Base-by-base conservation (phyloP, 371 early-diverging fungal species). In the Actinomucor elegans region DNA sequence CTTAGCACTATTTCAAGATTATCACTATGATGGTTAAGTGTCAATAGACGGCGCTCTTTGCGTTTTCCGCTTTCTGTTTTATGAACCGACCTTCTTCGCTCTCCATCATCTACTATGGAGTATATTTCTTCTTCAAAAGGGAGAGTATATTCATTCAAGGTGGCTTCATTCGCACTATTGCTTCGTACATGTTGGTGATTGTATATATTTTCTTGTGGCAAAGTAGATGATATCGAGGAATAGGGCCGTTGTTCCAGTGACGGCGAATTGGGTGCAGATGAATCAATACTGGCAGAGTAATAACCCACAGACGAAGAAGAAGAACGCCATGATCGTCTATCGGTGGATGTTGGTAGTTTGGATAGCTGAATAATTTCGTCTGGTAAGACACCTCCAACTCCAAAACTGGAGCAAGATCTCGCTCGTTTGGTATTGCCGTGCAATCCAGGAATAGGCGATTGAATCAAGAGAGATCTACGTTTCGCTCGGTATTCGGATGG, bases 401-500 rank as follows among this genome's bases (percentile, higher is more conserved):
- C 51, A 35, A 52, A 33, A 1, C 23, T 38, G 9, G 65, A 57
- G 21, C 27, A 49, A 27, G 55, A 32, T 27, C 47, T 55, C 8
- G 37, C 42, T 41, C 46, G 28, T 37, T 45, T 60, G 35, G 21
- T 43, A 31, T 35, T 33, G 23, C n/a, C 51, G 44, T 23, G 29
- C 17, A 23, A 9, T 12, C 11, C 6, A 15, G 59, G n/a, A 21
- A 41, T 28, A 20, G 73, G 69, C 38, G 65, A 52, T 51, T 70
- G 71, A 23, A 64, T 31, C 6, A 76, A 52, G 7, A 77, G 37
- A 1, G 77, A 77, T 55, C 73, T 56, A 11, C 77, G 71, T 46
- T 77, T 77, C 21, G 77, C 77, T 10, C 77, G 64, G 40, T 77
- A 77, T 44, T 77, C 65, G 2, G 71, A 71, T 9, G 77, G 77